Evolutionary conservation across 805 yeast species (phyloP).

Genomic region (Metschnikowia chrysomelidarum): DNA sequence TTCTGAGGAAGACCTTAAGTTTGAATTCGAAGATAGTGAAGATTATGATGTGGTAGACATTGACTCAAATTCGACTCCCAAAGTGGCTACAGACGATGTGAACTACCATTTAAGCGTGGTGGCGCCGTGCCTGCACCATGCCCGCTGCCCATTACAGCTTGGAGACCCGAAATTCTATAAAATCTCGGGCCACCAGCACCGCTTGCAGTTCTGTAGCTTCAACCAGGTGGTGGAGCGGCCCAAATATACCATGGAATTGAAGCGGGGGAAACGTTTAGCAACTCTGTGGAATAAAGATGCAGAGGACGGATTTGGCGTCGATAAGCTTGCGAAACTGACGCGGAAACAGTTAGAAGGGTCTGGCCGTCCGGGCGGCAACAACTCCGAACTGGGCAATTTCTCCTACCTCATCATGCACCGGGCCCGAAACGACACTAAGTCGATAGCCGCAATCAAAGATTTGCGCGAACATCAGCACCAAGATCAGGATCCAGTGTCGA

Average conservation of each 20-base stretch:
- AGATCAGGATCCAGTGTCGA: constrained; percentile 8
- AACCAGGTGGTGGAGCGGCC: constrained; percentile 75
- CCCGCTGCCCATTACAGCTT: constrained; percentile 79
- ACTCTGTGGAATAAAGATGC: constrained; percentile 64
- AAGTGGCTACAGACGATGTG: constrained; percentile 25
- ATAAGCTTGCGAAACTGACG: constrained; percentile 27
- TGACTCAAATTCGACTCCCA: constrained; percentile 5
- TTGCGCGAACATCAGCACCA: constrained; percentile 29
- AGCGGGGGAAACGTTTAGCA: constrained; percentile 74
- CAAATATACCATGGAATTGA: constrained; percentile 73
- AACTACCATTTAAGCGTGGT: constrained; percentile 61
- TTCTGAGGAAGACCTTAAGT: constrained; percentile 42
- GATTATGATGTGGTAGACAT: constrained; percentile 28
- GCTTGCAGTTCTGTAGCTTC: constrained; percentile 73
- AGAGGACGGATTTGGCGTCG: constrained; percentile 55
- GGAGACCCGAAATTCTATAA: constrained; percentile 68
- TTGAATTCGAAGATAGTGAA: constrained; percentile 43
- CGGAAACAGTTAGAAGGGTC: constrained; percentile 53
- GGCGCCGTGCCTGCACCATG: constrained; percentile 92
- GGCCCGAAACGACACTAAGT: constrained; percentile 41
- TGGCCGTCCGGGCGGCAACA: constrained; percentile 75
- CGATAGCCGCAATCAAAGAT: constrained; percentile 42
- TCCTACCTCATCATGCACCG: constrained; percentile 75
- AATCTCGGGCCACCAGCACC: constrained; percentile 53
- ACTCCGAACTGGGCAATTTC: constrained; percentile 67